Conservation (phyloP, 805 yeast genomes). For the Kazachstania taianensis region DNA sequence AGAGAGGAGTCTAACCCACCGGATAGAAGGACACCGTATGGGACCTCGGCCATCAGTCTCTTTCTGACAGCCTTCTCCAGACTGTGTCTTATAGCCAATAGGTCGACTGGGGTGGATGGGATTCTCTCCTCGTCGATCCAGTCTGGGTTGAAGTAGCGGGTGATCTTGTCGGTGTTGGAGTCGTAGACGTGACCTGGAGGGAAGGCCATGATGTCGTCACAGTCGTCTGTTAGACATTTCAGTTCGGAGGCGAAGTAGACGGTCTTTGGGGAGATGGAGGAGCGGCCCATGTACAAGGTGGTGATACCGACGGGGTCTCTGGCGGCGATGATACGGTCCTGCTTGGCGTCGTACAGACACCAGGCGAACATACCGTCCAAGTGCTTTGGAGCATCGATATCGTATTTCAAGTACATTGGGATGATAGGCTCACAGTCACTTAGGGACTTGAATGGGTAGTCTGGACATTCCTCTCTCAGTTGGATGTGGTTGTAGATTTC, state of each 20-base stretch:
- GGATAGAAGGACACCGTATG: constrained; percentile 92
- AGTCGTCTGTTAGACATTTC: constrained; percentile 87
- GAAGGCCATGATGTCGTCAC: constrained; percentile 87
- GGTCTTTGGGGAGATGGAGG: constrained; percentile 55
- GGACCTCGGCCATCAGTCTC: constrained; percentile 99
- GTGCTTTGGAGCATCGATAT: constrained; percentile 78
- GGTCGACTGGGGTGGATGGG: constrained; percentile 72
- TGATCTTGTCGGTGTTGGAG: constrained; percentile 73
- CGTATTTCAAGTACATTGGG: constrained; percentile 83
- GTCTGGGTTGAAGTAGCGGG: constrained; percentile 82
- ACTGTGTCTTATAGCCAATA: constrained; percentile 57
- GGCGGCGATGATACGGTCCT: constrained; percentile 88
- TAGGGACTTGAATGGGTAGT: constrained; percentile 72
- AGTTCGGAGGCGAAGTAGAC: constrained; percentile 89
- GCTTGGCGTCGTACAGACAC: constrained; percentile 73
- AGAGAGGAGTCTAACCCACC: constrained; percentile 97
- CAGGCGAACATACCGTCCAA: constrained; percentile 98
- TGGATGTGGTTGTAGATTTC: constrained; percentile 96
- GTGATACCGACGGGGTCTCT: constrained; percentile 98
- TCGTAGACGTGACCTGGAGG: constrained; percentile 98
- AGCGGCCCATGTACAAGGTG: constrained; percentile 89
- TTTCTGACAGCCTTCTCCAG: constrained; percentile 94
- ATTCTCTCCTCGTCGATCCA: constrained; percentile 85
- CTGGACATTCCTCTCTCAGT: constrained; percentile 63
- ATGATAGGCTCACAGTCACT: constrained; percentile 97